phyloP scores from a whole-genome alignment of 345 rosid genomes.

The Pistacia atlantica region DNA sequence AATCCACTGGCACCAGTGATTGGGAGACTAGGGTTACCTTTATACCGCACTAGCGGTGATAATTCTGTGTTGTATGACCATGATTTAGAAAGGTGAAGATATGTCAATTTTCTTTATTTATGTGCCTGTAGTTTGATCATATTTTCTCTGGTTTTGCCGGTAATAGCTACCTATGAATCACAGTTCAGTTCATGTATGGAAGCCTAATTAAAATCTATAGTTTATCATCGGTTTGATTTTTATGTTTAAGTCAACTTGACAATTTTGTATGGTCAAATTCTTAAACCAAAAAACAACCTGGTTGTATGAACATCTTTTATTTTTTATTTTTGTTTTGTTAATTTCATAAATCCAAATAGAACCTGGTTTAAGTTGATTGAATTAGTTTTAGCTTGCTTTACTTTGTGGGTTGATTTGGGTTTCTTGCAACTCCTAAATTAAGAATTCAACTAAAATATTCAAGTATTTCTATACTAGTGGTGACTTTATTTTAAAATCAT shows the following conservation, averaged over 20 bases:
- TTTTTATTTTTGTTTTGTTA: not conserved
- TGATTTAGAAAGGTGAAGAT: constrained; percentile 81
- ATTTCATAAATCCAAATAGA: not conserved
- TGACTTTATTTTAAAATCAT: not conserved
- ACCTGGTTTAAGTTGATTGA: not conserved
- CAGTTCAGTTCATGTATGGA: not conserved
- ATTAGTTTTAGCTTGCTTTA: not conserved
- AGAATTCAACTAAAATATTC: not conserved
- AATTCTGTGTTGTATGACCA: constrained; percentile 95
- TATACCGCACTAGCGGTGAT: constrained; percentile 95
- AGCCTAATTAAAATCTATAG: not conserved
- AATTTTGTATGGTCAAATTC: too few species aligned
- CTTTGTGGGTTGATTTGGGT: not conserved
- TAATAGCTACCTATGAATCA: not conserved
- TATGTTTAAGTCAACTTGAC: too few species aligned
- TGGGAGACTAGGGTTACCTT: constrained; percentile 80
- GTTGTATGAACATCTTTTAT: not conserved
- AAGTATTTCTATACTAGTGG: not conserved
- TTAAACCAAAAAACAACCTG: too few species aligned
- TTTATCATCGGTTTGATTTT: not conserved
- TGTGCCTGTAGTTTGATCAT: constrained; percentile 1
- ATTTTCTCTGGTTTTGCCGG: not conserved
- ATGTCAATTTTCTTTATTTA: not conserved
- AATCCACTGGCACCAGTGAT: constrained; percentile 92
- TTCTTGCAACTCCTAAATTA: not conserved